phyloP scores from a whole-genome alignment of 2,329 filamentous ascomycete genomes.

The Apiospora marii region DNA sequence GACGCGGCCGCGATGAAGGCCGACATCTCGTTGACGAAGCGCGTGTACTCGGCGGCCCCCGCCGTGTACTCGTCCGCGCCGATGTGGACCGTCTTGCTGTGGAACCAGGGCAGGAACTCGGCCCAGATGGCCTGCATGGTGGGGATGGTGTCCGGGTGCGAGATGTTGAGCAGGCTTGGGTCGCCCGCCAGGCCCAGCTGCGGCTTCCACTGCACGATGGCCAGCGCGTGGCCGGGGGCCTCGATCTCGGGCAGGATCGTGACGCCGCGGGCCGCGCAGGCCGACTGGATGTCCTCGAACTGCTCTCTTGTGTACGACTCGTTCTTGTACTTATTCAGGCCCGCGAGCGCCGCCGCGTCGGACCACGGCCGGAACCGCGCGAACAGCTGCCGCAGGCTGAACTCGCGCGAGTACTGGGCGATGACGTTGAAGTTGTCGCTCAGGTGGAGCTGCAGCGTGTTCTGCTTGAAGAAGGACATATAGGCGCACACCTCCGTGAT shows the following conservation, averaged over 20 bases:
- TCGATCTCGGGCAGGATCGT: constrained; percentile 68
- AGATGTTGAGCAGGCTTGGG: constrained; percentile 61
- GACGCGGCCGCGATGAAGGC: constrained; percentile 49
- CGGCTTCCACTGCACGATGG: constrained; percentile 66
- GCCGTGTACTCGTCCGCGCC: constrained; percentile 64
- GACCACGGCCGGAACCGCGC: constrained; percentile 63
- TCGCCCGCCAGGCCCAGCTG: constrained; percentile 57
- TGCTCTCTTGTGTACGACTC: constrained; percentile 61
- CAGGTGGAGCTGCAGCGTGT: constrained; percentile 64
- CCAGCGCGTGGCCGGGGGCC: constrained; percentile 63
- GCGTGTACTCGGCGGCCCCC: constrained; percentile 56
- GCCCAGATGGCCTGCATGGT: constrained; percentile 61
- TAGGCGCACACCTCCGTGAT: constrained; percentile 65
- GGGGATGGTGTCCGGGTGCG: constrained; percentile 61
- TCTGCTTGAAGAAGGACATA: constrained; percentile 68
- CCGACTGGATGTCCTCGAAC: constrained; percentile 59
- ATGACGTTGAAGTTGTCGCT: constrained; percentile 63
- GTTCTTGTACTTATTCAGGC: constrained; percentile 58
- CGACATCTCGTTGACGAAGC: constrained; percentile 61
- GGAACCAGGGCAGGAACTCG: constrained; percentile 63
- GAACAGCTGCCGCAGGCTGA: constrained; percentile 57
- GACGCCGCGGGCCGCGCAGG: constrained; percentile 62
- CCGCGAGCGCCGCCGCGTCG: constrained; percentile 53
- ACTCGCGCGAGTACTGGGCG: constrained; percentile 55
- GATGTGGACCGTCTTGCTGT: constrained; percentile 61